A percentile compares a stretch with the other conserved stretches of the same genome.
phyloP scores from a whole-genome alignment of 176 grass and related monocot species.

The Hordeum marinum region DNA sequence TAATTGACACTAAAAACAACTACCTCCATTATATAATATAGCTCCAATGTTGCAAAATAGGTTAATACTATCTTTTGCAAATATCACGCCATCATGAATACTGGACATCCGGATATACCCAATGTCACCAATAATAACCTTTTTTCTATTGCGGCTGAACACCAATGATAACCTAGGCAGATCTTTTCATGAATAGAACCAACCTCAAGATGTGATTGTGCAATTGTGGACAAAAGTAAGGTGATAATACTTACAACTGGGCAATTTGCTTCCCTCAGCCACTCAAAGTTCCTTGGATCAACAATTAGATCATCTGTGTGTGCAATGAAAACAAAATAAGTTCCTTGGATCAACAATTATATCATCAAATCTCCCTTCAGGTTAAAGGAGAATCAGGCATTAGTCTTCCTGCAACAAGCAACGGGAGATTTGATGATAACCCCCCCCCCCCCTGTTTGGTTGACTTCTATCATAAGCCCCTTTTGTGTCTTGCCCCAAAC shows the following conservation, averaged over 20 bases:
- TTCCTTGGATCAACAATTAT: no score
- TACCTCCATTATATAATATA: neutral
- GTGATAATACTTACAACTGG: conserved; percentile 73
- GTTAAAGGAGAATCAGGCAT: no score
- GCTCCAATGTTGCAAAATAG: neutral
- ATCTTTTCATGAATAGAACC: neutral
- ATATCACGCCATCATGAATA: neutral
- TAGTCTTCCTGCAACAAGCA: no score
- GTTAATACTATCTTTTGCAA: neutral
- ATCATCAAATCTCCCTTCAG: no score
- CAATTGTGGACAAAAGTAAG: conserved; percentile 9
- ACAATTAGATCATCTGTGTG: conserved; percentile 87
- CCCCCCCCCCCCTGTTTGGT: no score
- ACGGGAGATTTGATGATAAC: no score
- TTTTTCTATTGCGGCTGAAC: neutral
- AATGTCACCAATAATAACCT: conserved; percentile 9
- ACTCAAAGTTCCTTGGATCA: conserved; percentile 96
- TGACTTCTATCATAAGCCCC: no score
- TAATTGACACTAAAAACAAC: neutral
- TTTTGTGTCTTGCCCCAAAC: no score
- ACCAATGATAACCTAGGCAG: neutral
- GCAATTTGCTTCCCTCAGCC: conserved; percentile 91
- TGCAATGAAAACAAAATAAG: conserved; percentile 15
- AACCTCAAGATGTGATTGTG: conserved; percentile 10
- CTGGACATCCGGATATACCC: neutral